phyloP scores from a whole-genome alignment of 306 rosid species.

The Sicyos edulis region DNA sequence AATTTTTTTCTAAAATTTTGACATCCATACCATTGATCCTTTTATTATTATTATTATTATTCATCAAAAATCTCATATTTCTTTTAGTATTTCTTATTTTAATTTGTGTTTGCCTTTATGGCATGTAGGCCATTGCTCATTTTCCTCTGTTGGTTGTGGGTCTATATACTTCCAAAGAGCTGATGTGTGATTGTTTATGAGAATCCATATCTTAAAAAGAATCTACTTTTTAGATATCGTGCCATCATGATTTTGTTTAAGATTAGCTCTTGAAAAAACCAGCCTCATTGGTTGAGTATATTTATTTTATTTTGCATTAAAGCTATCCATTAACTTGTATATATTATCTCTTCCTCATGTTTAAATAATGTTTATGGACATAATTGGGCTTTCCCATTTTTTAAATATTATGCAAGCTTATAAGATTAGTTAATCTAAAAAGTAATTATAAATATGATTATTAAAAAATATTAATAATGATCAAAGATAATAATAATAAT shows the following conservation, averaged over 20 bases:
- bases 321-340: background rate
- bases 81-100: background rate
- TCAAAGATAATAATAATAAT: no score
- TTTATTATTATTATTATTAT: no score
- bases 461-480: no score
- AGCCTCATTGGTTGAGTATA: background rate
- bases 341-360: background rate
- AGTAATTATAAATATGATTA: no score
- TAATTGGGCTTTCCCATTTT: background rate
- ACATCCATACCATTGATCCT: no score
- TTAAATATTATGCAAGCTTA: no score
- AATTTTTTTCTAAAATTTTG: no score
- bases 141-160: background rate
- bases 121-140: background rate
- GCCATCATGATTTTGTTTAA: background rate
- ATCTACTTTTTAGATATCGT: background rate
- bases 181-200: background rate
- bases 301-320: no score
- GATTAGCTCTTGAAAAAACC: no score
- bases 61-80: no score
- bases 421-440: no score
- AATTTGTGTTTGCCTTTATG: background rate
- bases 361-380: background rate
- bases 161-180: background rate
- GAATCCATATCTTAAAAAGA: background rate